These are phyloP conservation scores for Candida alai DNA, from an alignment of 805 yeast species.

Conservation along the genomic window DNA sequence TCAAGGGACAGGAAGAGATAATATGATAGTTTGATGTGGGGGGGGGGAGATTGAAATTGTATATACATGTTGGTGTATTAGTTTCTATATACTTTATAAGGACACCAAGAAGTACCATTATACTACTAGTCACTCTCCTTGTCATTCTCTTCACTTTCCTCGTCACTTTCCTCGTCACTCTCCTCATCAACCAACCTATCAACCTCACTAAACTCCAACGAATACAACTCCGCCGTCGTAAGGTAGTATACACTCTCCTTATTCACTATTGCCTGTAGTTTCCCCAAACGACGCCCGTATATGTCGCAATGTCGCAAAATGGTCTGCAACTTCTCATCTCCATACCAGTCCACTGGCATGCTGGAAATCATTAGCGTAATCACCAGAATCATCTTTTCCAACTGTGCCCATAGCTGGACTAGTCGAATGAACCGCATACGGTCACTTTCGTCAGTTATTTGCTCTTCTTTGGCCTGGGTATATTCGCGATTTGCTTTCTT, in stretches of 20 bases:
- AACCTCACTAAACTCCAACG: slow-evolving; percentile 20
- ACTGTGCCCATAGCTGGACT: slow-evolving; percentile 17
- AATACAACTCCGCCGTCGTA: slow-evolving; percentile 17
- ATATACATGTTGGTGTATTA: neutral
- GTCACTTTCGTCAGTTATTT: slow-evolving; percentile 10
- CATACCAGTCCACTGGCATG: slow-evolving; percentile 35
- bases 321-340: slow-evolving; percentile 22
- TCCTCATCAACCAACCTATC: neutral
- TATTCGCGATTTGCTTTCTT: too few relatives aligned
- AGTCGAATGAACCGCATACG: slow-evolving; percentile 15
- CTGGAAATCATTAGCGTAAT: slow-evolving; percentile 30
- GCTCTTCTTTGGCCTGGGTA: slow-evolving; percentile 1
- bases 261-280: slow-evolving; percentile 17
- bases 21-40: neutral
- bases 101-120: too few relatives aligned
- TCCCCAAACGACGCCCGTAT: slow-evolving; percentile 16
- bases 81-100: too few relatives aligned
- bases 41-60: neutral
- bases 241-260: slow-evolving; percentile 13
- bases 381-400: slow-evolving; percentile 23
- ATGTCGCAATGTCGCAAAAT: slow-evolving; percentile 28
- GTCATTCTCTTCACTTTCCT: neutral
- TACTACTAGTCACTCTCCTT: too few relatives aligned
- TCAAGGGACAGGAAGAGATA: neutral
- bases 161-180: neutral